Conservation (phyloP, 148 eudicot species). For the Fagopyrum esculentum region DNA sequence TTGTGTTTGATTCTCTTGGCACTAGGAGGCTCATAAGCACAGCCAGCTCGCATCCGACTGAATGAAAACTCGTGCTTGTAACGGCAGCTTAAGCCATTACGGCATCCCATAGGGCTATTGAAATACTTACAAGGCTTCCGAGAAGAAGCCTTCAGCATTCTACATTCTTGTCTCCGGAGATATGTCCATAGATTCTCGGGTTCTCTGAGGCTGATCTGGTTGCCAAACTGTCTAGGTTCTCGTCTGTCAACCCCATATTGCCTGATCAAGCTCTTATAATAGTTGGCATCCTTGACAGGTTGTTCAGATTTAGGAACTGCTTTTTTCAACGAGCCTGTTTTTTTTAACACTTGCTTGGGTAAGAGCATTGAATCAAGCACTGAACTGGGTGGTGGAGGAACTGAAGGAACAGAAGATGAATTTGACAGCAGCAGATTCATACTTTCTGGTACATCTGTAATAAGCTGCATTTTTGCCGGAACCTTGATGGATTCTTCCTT, state of each 20-base stretch:
- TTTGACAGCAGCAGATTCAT: background rate
- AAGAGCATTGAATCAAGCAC: background rate
- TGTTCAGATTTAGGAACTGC: background rate
- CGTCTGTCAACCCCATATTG: constrained; percentile 40
- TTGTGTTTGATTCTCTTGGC: constrained; percentile 32
- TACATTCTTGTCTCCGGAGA: background rate
- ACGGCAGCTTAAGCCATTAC: constrained; percentile 38
- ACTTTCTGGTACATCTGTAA: background rate
- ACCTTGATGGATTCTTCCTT: background rate
- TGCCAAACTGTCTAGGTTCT: constrained; percentile 12
- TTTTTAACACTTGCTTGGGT: background rate
- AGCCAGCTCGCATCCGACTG: constrained; percentile 19
- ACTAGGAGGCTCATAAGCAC: constrained; percentile 19
- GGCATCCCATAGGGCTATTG: constrained; percentile 39
- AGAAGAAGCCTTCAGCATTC: constrained; percentile 14
- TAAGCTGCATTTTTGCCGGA: background rate
- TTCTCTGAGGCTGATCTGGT: background rate
- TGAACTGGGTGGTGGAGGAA: background rate
- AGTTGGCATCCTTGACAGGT: constrained; percentile 23
- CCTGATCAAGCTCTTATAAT: constrained; percentile 37
- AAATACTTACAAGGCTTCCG: constrained; percentile 36
- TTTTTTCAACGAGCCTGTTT: background rate
- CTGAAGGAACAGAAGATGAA: background rate
- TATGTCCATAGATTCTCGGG: background rate
- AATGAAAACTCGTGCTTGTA: constrained; percentile 23